Evolutionary conservation across 2,329 filamentous ascomycete species (phyloP), one percentile per base, ranked within the genome.

Genomic region (Stagonosporopsis vannaccii): DNA sequence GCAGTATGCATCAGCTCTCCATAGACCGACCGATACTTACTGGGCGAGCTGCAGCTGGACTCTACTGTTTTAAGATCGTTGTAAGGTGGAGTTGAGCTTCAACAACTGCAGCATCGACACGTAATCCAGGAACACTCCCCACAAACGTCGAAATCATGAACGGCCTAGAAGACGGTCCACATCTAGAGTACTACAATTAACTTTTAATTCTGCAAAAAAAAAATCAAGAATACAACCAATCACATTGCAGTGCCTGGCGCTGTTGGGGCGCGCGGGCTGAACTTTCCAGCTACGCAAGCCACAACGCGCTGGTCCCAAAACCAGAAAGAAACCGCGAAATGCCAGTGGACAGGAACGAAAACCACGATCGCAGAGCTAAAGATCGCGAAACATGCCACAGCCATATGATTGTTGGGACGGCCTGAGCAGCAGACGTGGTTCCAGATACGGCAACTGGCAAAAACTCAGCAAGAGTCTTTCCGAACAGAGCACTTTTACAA

Each of bases 201-300:
- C 23, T 51, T 47, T 25, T 2, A 6, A 22, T 23, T 20, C 11
- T 25, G 23, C 45, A n/a, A 17, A 47, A 47, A 39, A 32, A 28
- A 30, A 22, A n/a, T n/a, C n/a, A 20, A 20, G 12, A 51, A 39
- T 43, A 43, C 22, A 23, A 39, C 53, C 48, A 56, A 56, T 51
- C n/a, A 20, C 20, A 25, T 13, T 19, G 30, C 25, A n/a, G 53
- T 56, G 47, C 48, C 53, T 56, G 42, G 23, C 36, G 36, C 42
- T 51, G 53, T 56, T 51, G 48, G 51, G 47, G n/a, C 32, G 47
- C 23, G 42, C 43, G 23, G 47, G 36, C 30, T 46, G 30, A 37
- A 41, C 4, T 47, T 26, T 35, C 42, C 32, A 43, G 37, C 46
- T 36, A 51, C 30, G 47, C 37, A 51, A 46, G 53, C 53, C 53